A percentile compares a stretch with the other conserved stretches of the same genome.
Evolutionary conservation across 164 flowering plant genomes (phyloP).

Genomic region (Magnolia kwangsiensis): DNA sequence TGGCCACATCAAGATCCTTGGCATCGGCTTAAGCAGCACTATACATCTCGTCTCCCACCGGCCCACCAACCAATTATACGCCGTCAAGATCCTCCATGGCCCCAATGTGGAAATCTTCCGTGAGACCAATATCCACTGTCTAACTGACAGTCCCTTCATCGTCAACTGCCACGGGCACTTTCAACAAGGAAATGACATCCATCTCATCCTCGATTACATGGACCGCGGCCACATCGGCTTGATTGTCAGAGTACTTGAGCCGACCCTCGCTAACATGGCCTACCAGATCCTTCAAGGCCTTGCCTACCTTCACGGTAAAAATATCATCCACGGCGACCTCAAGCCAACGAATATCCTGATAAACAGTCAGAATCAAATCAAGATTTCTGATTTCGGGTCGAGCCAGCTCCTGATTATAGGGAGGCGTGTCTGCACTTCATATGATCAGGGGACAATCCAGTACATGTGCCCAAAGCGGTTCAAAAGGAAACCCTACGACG

Average conservation of each 20-base stretch:
- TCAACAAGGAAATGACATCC: slow-evolving; percentile 65
- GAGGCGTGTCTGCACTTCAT: too few species aligned
- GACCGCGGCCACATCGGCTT: slow-evolving; percentile 51
- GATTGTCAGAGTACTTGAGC: slow-evolving; percentile 30
- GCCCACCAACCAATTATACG: slow-evolving; percentile 41
- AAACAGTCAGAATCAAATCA: too few species aligned
- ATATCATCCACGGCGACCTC: slow-evolving; percentile 79
- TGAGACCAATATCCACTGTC: slow-evolving; percentile 72
- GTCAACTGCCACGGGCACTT: slow-evolving; percentile 69
- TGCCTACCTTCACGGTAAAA: slow-evolving; percentile 31
- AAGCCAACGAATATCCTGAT: slow-evolving; percentile 31
- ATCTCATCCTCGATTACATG: slow-evolving; percentile 73
- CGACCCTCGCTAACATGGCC: slow-evolving; percentile 40
- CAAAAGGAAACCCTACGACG: too few species aligned
- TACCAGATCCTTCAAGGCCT: slow-evolving; percentile 41
- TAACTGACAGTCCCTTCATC: slow-evolving; percentile 59
- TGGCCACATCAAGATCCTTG: too few species aligned
- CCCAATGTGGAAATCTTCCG: slow-evolving; percentile 71
- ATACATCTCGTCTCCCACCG: too few species aligned
- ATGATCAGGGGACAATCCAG: too few species aligned
- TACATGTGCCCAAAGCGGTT: too few species aligned
- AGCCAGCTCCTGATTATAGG: too few species aligned
- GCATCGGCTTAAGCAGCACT: too few species aligned
- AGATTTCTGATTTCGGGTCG: too few species aligned
- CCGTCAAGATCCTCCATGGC: slow-evolving; percentile 80